Evolutionary conservation across 257 asterid genomes (phyloP), one percentile per base, ranked within the genome.

Genomic region (Voacanga thouarsii): DNA sequence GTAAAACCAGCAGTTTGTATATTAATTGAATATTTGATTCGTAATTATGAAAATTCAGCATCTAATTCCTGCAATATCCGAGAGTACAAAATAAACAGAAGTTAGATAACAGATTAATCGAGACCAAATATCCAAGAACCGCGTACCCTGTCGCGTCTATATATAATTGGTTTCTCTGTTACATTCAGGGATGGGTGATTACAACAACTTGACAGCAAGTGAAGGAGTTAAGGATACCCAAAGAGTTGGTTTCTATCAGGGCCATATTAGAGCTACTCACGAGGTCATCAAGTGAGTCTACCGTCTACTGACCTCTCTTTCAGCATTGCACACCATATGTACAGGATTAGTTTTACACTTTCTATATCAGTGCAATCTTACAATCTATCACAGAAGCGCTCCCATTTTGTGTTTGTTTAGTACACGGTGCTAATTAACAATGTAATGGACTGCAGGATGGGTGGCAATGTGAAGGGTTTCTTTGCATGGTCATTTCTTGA

Each of bases 391-490:
- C 19, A 21, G 4, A 49, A 51, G 18, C 18, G 1, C 56, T 51
- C 5, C 56, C 56, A 51, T 11, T 15, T 14, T 51, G 2, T 51
- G 21, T 14, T 14, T 16, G 5, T 51, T 43, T 51, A 51, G 57
- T 55, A 55, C 3, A 19, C 19, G 61, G 10, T 55, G 1, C 18
- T 55, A 55, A 21, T 4, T 55, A 55, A 6, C 8, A 18, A 5
- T 5, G 24, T 6, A 1, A 18, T 16, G 23, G 33, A 5, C 2
- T 16, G 57, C 83, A 89, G 92, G 68, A 26, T 80, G 4, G 86
- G 89, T 3, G 91, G 82, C 18, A 78, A 81, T 3, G 89, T 88
- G 12, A 88, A 88, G 80, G 94, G 94, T 0, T 88, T 83, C n/a
- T 74, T 88, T 16, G 76, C 83, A 16, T 86, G 94, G 92, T 77